Evolutionary conservation across 1,284 basidiomycete genomes (phyloP), one percentile per base, ranked within the genome.

Genomic region (Cystobasidium sp.): DNA sequence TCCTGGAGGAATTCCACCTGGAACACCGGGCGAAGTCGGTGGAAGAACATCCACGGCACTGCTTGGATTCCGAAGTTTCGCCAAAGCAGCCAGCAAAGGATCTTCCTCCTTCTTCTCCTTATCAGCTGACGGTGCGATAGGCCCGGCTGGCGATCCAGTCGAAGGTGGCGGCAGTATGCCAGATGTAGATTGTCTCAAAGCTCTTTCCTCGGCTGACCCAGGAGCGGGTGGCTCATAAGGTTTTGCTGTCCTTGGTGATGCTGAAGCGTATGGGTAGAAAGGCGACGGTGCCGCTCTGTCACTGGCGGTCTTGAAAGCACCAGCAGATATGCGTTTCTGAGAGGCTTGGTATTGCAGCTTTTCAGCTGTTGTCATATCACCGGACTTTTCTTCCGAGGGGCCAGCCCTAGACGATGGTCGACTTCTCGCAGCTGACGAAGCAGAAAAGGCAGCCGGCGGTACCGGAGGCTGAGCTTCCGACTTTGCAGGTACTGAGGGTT

Each of bases 381-480:
- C 69, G n/a, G 44, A 44, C 37, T 44, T 44, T 14, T 72, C 69
- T 20, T 46, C 70, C 41, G 39, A 18, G 20, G 37, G 44, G 0
- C 56, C 70, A 24, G 70, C 70, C 22, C 70, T 62, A 0, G 70
- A 73, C 5, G 70, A 44, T 49, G 70, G 70, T n/a, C 70, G 70
- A 59, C 52, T 65, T 20, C 70, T 49, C 12, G 44, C 37, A 20
- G 72, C 53, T 22, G 64, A 22, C 22, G 41, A 52, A 9, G 58
- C 46, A 49, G 72, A 56, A 16, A 41, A 52, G 12, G 53, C 71
- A 53, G 51, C 43, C 16, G 62, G 62, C 10, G 62, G 76, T 2
- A 80, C 80, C 7, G 78, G 47, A 56, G 77, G 74, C 31, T 78
- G 77, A 52, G 70, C 66, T 10, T 63, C 61, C 5, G 61, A 5